Base-by-base conservation (phyloP, 306 rosid genomes). In the Hippophae rhamnoides region DNA sequence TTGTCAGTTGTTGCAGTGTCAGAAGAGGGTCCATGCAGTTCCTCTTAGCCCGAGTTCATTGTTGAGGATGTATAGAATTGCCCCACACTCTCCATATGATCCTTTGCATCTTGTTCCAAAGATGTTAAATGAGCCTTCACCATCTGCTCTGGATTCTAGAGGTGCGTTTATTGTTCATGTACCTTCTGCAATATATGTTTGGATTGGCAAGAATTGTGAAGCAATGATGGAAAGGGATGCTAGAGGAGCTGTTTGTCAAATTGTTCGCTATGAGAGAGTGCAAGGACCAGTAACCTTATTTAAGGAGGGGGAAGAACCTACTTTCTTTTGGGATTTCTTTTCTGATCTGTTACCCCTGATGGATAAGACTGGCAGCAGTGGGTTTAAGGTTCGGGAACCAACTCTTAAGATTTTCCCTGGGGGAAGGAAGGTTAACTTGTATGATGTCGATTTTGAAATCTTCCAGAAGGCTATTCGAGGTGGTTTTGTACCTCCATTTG, bases 31-130 rank as follows among this genome's bases (percentile, higher is more conserved):
- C 14, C 94, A 89, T 65, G 99, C 99, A 1, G 65, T 89, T 56
- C 99, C 99, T 25, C 95, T 93, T 68, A 93, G 99, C 69, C 99
- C 99, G n/a, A 93, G 97, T 73, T 93, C 99, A 52, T 68, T 93
- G 54, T 66, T 93, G 77, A 86, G 99, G 74, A 82, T 93, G 88
- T 93, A 86, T 70, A 82, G 94, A 49, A 83, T 93, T 51, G 90
- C 99, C 49, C 97, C 99, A 0, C 99, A 93, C 74, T 93, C 99
- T 0, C 87, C 95, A 0, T 93, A 93, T 72, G 99, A 93, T 81
- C 95, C 99, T 10, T 73, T 93, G 77, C 99, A 93, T 79, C 90
- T 93, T 57, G 99, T 93, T 50, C 97, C 99, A 0, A 93, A 93
- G 74, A 88, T 93, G 95, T 79, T 93, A 81, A 80, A 70, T 0